Evolutionary conservation across 2,329 filamentous ascomycete genomes (phyloP).

Genomic region (Hymenoscyphus linearis): DNA sequence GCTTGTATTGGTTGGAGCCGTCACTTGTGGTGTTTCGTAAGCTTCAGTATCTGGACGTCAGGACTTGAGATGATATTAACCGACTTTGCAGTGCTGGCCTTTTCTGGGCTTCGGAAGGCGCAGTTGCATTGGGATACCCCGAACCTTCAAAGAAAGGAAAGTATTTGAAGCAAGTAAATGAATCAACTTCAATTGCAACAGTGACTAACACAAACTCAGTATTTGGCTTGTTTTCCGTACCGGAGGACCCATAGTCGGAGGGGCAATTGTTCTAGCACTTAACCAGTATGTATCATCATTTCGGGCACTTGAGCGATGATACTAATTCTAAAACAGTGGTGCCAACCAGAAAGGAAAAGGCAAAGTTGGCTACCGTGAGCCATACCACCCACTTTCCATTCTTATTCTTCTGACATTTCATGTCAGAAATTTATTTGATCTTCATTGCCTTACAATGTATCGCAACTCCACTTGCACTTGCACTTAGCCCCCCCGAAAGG

Average conservation of each 20-base stretch:
- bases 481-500: constrained; percentile 53
- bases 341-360: neutral
- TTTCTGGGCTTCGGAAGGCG: constrained; percentile 70
- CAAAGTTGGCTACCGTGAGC: constrained; percentile 15
- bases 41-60: neutral
- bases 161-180: constrained; percentile 33
- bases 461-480: constrained; percentile 55
- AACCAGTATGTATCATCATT: constrained; percentile 40
- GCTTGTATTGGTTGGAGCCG: constrained; percentile 62
- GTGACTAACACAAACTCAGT: constrained; percentile 32
- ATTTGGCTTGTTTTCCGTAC: constrained; percentile 59
- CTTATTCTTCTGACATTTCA: neutral
- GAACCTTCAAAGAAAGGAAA: constrained; percentile 61
- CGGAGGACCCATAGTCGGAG: constrained; percentile 61
- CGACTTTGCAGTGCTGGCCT: constrained; percentile 40
- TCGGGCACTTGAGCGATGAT: neutral
- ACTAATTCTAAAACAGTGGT: neutral
- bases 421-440: constrained; percentile 51
- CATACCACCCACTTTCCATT: neutral
- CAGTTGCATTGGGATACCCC: constrained; percentile 66
- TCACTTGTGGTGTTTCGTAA: constrained; percentile 54
- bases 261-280: constrained; percentile 62
- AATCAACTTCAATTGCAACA: rapidly evolving
- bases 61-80: neutral
- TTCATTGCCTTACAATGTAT: constrained; percentile 65